phyloP scores from a whole-genome alignment of 805 yeast species.

The Suhomyces prunicola region DNA sequence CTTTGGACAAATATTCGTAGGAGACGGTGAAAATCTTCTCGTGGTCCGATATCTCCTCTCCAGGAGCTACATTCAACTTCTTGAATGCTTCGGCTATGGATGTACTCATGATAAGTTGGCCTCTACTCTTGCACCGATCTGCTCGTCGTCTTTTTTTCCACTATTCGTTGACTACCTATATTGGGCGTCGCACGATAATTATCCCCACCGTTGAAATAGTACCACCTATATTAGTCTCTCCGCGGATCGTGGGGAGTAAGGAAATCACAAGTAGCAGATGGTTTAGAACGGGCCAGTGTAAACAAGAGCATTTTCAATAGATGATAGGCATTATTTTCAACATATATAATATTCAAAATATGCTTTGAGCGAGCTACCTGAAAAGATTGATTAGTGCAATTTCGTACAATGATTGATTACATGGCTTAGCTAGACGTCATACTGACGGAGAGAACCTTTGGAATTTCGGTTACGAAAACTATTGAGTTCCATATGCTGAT shows the following conservation, averaged over 20 bases:
- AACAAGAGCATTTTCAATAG: too few species aligned
- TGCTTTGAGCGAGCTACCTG: not conserved
- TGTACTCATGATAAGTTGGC: slow-evolving; percentile 26
- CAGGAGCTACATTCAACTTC: slow-evolving; percentile 30
- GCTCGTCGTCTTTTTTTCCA: not conserved
- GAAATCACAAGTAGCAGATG: not conserved
- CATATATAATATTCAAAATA: too few species aligned
- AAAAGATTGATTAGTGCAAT: not conserved
- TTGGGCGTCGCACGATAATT: not conserved
- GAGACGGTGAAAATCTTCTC: slow-evolving; percentile 37
- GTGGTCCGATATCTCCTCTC: slow-evolving; percentile 29
- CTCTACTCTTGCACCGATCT: not conserved
- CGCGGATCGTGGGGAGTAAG: not conserved
- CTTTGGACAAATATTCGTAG: slow-evolving; percentile 38
- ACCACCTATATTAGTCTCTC: not conserved
- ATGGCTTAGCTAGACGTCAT: not conserved
- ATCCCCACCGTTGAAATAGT: not conserved
- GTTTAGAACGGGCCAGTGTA: too few species aligned
- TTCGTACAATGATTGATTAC: not conserved
- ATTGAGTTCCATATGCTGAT: not conserved
- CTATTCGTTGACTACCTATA: not conserved
- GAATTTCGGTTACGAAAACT: not conserved
- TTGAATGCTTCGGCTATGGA: slow-evolving; percentile 43
- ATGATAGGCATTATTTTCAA: too few species aligned
- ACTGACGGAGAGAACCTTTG: too few species aligned